Evolutionary conservation across 805 yeast species (phyloP).

Genomic region (Metschnikowia corniflorae): DNA sequence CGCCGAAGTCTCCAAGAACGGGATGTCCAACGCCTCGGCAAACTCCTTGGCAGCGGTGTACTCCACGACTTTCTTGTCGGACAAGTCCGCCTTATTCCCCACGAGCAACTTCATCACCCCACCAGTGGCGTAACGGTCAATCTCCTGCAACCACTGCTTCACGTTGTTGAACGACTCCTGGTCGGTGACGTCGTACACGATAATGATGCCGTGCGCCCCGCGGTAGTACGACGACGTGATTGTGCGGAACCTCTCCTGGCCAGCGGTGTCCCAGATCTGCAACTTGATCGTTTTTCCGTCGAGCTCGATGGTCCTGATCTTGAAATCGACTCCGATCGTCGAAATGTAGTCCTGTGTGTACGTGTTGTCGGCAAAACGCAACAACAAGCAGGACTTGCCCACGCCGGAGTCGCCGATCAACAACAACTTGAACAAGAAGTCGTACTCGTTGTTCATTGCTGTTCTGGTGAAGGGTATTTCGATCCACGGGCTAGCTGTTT

Average conservation of each 20-base stretch:
- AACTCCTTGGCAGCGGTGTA: slow-evolving; percentile 95
- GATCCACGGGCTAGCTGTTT: no score
- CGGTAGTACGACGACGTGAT: slow-evolving; percentile 96
- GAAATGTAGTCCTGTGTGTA: slow-evolving; percentile 96
- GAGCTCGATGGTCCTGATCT: slow-evolving; percentile 82
- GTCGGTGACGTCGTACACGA: slow-evolving; percentile 96
- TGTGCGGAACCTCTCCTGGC: slow-evolving; percentile 97
- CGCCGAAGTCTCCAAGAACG: slow-evolving; percentile 95
- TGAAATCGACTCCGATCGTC: slow-evolving; percentile 96
- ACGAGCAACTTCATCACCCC: slow-evolving; percentile 94
- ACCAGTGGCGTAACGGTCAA: slow-evolving; percentile 96
- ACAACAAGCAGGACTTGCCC: slow-evolving; percentile 91
- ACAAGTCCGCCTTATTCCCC: slow-evolving; percentile 93
- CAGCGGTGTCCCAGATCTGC: slow-evolving; percentile 99
- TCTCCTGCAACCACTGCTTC: slow-evolving; percentile 97
- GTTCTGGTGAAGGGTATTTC: no score
- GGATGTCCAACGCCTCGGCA: slow-evolving; percentile 92
- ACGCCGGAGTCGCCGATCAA: slow-evolving; percentile 98
- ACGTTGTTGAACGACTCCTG: slow-evolving; percentile 95
- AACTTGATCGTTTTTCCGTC: slow-evolving; percentile 96
- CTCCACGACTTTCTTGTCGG: slow-evolving; percentile 92
- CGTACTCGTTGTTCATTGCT: slow-evolving; percentile 98
- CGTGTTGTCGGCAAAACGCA: slow-evolving; percentile 96
- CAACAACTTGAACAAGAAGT: slow-evolving; percentile 88
- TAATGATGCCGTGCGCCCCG: slow-evolving; percentile 98